A percentile compares a stretch with the other conserved stretches of the same genome.
These are phyloP conservation scores for Petunia secreta DNA, from an alignment of 257 asterid genomes.

Conservation along the genomic window DNA sequence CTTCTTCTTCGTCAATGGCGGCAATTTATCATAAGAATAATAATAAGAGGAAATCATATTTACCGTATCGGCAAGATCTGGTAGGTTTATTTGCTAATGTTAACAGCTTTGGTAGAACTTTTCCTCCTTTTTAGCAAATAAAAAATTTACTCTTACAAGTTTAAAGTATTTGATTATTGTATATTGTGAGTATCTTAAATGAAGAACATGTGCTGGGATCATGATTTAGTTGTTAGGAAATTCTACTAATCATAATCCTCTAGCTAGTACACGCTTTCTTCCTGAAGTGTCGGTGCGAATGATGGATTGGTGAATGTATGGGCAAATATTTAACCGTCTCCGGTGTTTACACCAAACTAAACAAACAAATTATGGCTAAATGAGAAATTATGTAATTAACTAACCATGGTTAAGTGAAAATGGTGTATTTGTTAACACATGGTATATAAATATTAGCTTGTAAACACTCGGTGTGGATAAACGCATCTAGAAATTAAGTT, in stretches of 20 bases:
- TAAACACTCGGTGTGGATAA: no score
- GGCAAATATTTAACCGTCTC: no score
- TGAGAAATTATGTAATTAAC: no score
- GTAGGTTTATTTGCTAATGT: slow-evolving; percentile 70
- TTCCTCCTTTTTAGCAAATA: slow-evolving; percentile 39
- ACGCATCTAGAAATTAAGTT: no score
- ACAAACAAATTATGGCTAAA: no score
- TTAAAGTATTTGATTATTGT: background rate
- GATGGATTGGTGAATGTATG: no score
- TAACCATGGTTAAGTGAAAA: no score
- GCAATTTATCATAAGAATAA: slow-evolving; percentile 67
- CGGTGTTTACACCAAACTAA: no score
- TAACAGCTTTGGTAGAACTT: slow-evolving; percentile 48
- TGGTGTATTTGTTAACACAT: no score
- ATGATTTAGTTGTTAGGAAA: background rate
- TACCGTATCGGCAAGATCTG: slow-evolving; percentile 73
- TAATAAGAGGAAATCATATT: slow-evolving; percentile 67
- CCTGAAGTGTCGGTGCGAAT: no score
- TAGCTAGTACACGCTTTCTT: no score
- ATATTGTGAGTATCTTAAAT: background rate
- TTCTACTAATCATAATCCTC: background rate
- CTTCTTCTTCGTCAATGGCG: slow-evolving; percentile 45
- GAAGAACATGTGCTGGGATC: background rate
- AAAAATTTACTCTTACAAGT: background rate
- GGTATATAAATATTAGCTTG: no score